Percentiles rank a stretch among this genome's conserved stretches.
Evolutionary conservation across 2,329 filamentous ascomycete genomes (phyloP).

Genomic region (Triangularia setosa): DNA sequence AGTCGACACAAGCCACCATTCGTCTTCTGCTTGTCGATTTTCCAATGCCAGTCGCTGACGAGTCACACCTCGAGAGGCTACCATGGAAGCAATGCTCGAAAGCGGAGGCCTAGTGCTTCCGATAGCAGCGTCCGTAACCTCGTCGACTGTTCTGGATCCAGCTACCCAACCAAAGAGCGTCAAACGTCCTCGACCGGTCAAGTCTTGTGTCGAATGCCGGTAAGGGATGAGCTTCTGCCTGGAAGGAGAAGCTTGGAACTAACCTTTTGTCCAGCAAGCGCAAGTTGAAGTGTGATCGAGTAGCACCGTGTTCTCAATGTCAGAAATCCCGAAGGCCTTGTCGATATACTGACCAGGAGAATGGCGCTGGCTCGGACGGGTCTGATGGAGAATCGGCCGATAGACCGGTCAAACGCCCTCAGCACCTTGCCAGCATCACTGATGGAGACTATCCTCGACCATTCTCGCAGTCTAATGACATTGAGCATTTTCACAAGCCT

Average conservation of each 20-base stretch:
- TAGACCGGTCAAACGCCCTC: conserved; percentile 26
- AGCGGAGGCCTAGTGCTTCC: background rate
- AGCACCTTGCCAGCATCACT: conserved; percentile 23
- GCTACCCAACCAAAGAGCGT: conserved; percentile 34
- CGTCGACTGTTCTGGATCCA: conserved; percentile 5
- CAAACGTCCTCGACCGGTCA: conserved; percentile 52
- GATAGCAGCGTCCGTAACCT: conserved; percentile 3
- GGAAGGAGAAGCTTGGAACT: background rate
- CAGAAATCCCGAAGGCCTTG: conserved; percentile 53
- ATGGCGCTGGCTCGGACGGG: conserved; percentile 46
- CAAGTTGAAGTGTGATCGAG: conserved; percentile 54
- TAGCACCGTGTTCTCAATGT: conserved; percentile 55
- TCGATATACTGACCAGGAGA: conserved; percentile 49
- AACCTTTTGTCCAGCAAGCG: conserved; percentile 36
- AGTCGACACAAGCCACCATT: background rate
- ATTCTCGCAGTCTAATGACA: background rate
- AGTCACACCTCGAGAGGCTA: background rate
- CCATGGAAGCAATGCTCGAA: conserved; percentile 4
- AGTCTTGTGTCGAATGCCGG: conserved; percentile 54
- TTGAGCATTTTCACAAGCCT: background rate
- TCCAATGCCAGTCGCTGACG: background rate
- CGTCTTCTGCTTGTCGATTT: background rate
- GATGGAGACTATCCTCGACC: conserved; percentile 6
- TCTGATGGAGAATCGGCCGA: conserved; percentile 23
- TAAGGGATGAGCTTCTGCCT: conserved; percentile 3